phyloP scores from a whole-genome alignment of 164 flowering plant genomes.

The Berberis thunbergii region DNA sequence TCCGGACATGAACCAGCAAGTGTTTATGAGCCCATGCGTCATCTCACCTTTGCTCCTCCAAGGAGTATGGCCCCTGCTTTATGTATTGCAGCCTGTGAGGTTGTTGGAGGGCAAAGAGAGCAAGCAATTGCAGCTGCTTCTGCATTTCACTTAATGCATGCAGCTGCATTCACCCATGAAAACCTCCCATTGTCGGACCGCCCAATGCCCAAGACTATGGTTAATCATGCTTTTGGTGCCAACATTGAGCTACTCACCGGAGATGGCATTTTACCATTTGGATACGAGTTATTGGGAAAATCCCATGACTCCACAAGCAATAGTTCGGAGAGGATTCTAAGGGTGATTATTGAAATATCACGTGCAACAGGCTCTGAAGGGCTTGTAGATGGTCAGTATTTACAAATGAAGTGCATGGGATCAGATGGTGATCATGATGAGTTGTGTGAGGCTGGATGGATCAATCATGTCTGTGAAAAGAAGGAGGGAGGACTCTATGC shows the following conservation, averaged over 20 bases:
- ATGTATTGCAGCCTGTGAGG: too few relatives aligned
- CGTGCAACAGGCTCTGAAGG: conserved; percentile 47
- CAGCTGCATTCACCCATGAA: too few relatives aligned
- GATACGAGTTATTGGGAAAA: conserved; percentile 32
- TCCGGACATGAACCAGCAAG: too few relatives aligned
- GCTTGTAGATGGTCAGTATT: conserved; percentile 27
- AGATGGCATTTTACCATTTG: conserved; percentile 48
- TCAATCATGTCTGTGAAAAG: conserved; percentile 21
- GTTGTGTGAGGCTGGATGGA: conserved; percentile 1
- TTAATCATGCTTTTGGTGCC: conserved; percentile 11
- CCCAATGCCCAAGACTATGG: too few relatives aligned
- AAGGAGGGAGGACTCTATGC: conserved; percentile 42
- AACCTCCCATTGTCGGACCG: too few relatives aligned
- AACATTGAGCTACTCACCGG: conserved; percentile 46
- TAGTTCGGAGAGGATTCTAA: conserved; percentile 24
- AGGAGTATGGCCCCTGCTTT: too few relatives aligned
- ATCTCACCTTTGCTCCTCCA: too few relatives aligned
- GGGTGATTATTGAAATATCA: conserved; percentile 45
- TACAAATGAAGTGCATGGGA: conserved; percentile 8
- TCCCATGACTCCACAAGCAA: conserved; percentile 15
- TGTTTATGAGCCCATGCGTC: too few relatives aligned
- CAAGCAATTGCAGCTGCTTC: too few relatives aligned
- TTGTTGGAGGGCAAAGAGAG: too few relatives aligned
- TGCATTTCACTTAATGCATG: too few relatives aligned
- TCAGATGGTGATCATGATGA: not conserved